Base-by-base conservation (phyloP, 2,329 filamentous ascomycete species). In the Drechslera avenae region DNA sequence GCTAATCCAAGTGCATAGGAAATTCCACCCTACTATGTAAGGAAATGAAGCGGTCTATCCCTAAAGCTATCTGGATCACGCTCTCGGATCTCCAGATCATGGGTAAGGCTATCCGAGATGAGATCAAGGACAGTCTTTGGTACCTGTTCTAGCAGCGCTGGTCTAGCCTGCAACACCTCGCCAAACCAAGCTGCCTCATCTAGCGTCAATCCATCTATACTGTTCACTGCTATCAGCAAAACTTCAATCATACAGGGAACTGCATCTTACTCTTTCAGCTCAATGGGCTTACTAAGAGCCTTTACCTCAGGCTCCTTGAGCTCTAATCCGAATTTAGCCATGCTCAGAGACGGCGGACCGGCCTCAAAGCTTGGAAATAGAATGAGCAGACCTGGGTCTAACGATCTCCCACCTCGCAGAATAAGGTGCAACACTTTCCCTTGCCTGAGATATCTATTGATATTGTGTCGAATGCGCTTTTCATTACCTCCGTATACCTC, bases 191-290 rank as follows among this genome's bases (percentile, higher is more conserved):
- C 8, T 21, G 35, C 52, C 47, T 54, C 35, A 1, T 1, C 31
- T 18, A 23, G 19, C 16, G 39, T 54, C 3, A 51, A 19, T 33
- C 13, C 5, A 26, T 56, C 54, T 42, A 56, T 48, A 14, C 54
- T 56, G n/a, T 48, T 44, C 7, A 21, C 19, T 39, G 31, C 1
- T 18, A 33, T 49, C 12, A 54, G 35, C 19, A 16, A 16, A 18
- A 33, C 0, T 39, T 13, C 2, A 10, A 26, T 28, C 9, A 34
- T 12, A 48, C 1, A 35, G n/a, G 18, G 23, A 40, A 36, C 13
- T 45, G 0, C 5, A 8, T 39, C 53, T 35, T 56, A 56, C 53
- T 56, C 49, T 56, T 46, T 56, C 2, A 50, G n/a, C 17, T 46
- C 0, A 26, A 56, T 52, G 2, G 53, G 41, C 14, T 45, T 56